These are phyloP conservation scores for Annulohypoxylon moriforme DNA, from an alignment of 495 filamentous ascomycete species.

Conservation along the genomic window DNA sequence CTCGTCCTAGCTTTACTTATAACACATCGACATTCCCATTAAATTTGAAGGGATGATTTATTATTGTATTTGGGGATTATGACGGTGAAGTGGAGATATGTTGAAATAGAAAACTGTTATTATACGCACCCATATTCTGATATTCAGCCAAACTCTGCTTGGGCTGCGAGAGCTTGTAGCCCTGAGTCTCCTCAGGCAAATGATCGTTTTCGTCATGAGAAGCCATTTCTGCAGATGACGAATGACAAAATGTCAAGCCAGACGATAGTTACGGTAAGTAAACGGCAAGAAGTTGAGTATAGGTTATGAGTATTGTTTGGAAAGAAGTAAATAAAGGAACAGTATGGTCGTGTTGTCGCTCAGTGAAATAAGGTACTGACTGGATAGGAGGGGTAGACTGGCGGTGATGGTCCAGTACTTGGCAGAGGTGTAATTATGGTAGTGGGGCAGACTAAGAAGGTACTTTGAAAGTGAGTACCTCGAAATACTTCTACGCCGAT, in stretches of 20 bases:
- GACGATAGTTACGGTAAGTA: background rate
- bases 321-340: slow-evolving; percentile 12
- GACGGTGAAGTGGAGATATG: slow-evolving; percentile 13
- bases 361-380: slow-evolving; percentile 27
- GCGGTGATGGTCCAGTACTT: slow-evolving; percentile 39
- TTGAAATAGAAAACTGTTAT: slow-evolving; percentile 13
- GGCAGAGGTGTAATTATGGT: slow-evolving; percentile 27
- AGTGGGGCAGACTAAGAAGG: slow-evolving; percentile 15
- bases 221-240: slow-evolving; percentile 66
- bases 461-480: slow-evolving; percentile 30
- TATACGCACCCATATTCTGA: slow-evolving; percentile 82
- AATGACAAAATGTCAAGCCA: slow-evolving; percentile 2
- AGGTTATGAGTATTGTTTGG: slow-evolving; percentile 5
- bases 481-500: slow-evolving; percentile 26
- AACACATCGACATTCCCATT: background rate
- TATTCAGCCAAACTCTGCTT: slow-evolving; percentile 97
- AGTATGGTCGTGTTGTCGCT: slow-evolving; percentile 1
- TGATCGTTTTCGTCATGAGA: slow-evolving; percentile 84
- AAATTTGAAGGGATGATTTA: slow-evolving; percentile 9
- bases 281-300: slow-evolving; percentile 2
- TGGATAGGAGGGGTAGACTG: slow-evolving; percentile 40
- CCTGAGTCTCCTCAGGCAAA: slow-evolving; percentile 84
- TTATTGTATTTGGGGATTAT: background rate
- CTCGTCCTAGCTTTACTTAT: background rate
- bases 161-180: slow-evolving; percentile 94